A percentile compares a stretch with the other conserved stretches of the same genome.
phyloP scores from a whole-genome alignment of 192 early-diverging fungal species.

The Pilaira anomala region DNA sequence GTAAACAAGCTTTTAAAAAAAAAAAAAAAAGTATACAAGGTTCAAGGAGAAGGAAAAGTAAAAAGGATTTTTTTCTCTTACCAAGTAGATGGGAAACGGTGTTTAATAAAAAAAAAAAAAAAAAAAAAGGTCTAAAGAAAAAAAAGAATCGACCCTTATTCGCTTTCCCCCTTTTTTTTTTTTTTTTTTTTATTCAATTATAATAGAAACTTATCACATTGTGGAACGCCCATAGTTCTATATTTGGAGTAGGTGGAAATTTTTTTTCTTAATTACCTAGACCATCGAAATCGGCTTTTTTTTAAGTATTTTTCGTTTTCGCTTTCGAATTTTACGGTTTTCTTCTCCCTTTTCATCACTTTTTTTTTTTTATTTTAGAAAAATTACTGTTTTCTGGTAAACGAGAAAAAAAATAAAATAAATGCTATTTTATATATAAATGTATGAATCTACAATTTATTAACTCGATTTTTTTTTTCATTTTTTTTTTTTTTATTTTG shows the following conservation, averaged over 20 bases:
- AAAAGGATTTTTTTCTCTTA: background rate
- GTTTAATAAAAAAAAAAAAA: no score
- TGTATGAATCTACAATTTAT: no score
- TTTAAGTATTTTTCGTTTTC: background rate
- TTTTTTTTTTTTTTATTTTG: no score
- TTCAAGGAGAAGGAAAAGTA: background rate
- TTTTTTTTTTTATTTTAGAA: background rate
- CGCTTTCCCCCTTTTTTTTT: background rate
- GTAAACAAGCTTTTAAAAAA: background rate
- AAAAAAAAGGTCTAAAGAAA: no score
- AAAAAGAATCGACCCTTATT: no score
- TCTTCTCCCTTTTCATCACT: background rate
- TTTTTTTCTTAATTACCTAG: no score
- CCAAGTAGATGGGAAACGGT: no score
- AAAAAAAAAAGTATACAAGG: no score
- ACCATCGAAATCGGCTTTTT: no score
- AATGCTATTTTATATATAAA: background rate
- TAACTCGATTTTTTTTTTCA: no score
- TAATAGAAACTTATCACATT: background rate
- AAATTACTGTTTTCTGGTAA: background rate
- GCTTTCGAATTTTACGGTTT: background rate
- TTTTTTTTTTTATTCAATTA: conserved; percentile 13
- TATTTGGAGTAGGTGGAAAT: no score
- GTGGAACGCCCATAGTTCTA: no score
- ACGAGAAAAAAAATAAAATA: background rate